Percentiles rank a stretch among this genome's conserved stretches.
Evolutionary conservation across 2,329 filamentous ascomycete species (phyloP).

Genomic region (Botrytis pseudocinerea): DNA sequence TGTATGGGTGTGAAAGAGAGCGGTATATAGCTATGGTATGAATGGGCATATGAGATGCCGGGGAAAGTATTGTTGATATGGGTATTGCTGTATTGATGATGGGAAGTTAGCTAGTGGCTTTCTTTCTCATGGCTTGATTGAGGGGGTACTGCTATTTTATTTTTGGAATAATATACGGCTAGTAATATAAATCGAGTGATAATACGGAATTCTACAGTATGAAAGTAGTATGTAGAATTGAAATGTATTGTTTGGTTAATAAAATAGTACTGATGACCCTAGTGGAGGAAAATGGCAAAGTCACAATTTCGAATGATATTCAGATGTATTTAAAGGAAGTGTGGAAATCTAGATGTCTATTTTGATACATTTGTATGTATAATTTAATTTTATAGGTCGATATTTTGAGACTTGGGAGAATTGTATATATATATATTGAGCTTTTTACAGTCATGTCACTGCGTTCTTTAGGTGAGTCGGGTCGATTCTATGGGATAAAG

Average conservation of each 20-base stretch:
- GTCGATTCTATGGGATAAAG: not conserved
- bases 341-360: too few species aligned
- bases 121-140: fast-evolving
- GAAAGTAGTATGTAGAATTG: too few species aligned
- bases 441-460: fast-evolving
- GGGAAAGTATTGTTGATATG: not conserved
- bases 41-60: fast-evolving
- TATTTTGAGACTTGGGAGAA: fast-evolving
- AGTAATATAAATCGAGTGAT: fast-evolving
- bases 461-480: not conserved
- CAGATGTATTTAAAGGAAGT: too few species aligned
- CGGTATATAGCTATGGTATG: fast-evolving
- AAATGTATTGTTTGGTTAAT: not conserved
- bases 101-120: not conserved
- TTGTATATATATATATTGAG: not conserved
- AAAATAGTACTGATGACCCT: too few species aligned
- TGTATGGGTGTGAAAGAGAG: not conserved
- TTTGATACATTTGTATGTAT: too few species aligned
- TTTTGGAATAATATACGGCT: not conserved
- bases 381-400: fast-evolving
- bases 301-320: too few species aligned
- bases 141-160: too few species aligned
- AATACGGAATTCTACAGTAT: fast-evolving
- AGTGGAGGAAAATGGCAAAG: too few species aligned
- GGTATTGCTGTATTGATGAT: fast-evolving